Evolutionary conservation across 1,284 basidiomycete genomes (phyloP), one percentile per base, ranked within the genome.

Genomic region (Bjerkandera adusta): DNA sequence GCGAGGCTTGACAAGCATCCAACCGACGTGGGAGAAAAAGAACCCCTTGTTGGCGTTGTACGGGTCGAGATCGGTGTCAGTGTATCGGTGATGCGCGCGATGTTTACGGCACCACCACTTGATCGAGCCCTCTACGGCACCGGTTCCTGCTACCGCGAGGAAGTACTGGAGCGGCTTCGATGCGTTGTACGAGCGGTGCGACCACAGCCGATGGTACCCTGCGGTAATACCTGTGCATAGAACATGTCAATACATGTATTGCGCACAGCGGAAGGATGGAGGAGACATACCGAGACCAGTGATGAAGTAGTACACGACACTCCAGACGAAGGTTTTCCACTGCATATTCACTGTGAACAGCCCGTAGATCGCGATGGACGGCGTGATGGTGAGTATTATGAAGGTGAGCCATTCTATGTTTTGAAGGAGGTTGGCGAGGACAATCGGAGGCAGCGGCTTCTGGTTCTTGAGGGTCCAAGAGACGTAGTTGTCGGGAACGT

Each of bases 51-150:
- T 81, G 3, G 92, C 85, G 56, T 88, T 83, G 71, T 96, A 95
- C 5, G 92, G 92, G 67, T 96, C 92, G 40, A 90, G 79, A 55
- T 92, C 87, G 36, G 92, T 94, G 69, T 96, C 92, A 55, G 92
- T 94, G 68, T 85, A 85, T 43, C 92, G 80, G 67, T 94, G 92
- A 65, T 95, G 92, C 32, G 91, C 89, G 47, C 92, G 83, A 67
- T 95, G 92, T 26, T 87, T 81, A 45, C 89, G 80, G n/a, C 89
- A 82, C 92, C 92, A 96, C 92, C 92, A 96, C 59, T 81, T 83
- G 67, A 89, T 89, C 10, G 90, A 92, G 1, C 92, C 92, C 69
- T 95, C 86, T 3, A 93, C 88, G 4, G 92, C 88, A 58, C 92
- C 91, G 13, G 88, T 82, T 8, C 92, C 92, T 10, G 84, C 87